Evolutionary conservation across 768 basidiomycete species (phyloP), one percentile per base, ranked within the genome.

Genomic region (Suillus variegatus): DNA sequence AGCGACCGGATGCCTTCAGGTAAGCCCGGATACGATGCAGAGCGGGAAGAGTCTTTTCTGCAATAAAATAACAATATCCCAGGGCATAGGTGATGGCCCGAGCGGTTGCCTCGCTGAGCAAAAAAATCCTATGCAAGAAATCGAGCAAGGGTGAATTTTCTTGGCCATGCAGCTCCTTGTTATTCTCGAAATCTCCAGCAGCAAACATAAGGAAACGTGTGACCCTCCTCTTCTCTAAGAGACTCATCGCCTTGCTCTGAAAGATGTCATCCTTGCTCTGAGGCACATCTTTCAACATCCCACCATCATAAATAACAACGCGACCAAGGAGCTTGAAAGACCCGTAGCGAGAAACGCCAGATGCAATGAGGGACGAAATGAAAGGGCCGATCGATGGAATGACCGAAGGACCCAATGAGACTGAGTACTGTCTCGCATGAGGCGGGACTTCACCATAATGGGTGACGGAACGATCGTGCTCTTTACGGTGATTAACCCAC

Each of bases 201-300:
- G 92, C 89, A 72, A 94, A 95, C 69, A 89, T 84, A 55, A 99
- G 78, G 71, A 97, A 94, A 64, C 95, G 92, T 92, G 98, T 98
- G 32, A 99, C 80, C 40, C 92, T 84, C 52, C 96, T 81, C 79
- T 98, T 99, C 67, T 96, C 93, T 40, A 95, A 74, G 13, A 98
- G 82, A 8, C 82, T 82, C 9, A 98, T 85, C 10, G 82, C 82
- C 72, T 87, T 88, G 78, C 86, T 89, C 80, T 92, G 95, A 85
- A 99, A 98, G 4, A 99, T 85, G 65, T 93, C 92, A 75, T 95
- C 95, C 75, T 97, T 98, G 78, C 87, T 93, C 40, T 89, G 89
- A 1, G 97, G 97, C 0, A 98, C 96, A 60, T 77, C 83, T 70
- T 85, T 85, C 62, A 87, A 73, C 25, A 73, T 68, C 61, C 74